Evolutionary conservation across 805 yeast species (phyloP), one percentile per base, ranked within the genome.

Genomic region (Pachysolen tannophilus): DNA sequence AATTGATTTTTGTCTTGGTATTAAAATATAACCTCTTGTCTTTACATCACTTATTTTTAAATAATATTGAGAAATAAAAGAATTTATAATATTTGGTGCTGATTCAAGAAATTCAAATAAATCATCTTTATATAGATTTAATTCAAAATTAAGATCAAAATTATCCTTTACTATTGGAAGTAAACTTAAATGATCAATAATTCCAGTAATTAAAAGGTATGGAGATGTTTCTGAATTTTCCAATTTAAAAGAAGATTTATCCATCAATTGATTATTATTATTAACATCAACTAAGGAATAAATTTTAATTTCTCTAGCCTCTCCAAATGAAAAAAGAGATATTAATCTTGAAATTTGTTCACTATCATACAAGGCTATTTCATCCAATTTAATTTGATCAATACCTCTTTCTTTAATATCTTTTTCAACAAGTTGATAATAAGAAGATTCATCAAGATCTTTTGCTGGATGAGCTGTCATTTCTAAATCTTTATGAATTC

Each of bases 271-370:
- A 0, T 49, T 40, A 5, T 43, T 34, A 16, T 33, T 28, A 21
- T 45, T 24, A n/a, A 43, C 38, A 45, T 72, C 61, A 11, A 72
- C 40, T 40, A 68, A 70, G 2, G 69, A 69, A 48, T 75, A 78
- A n/a, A 75, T 68, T 29, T 70, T 48, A 10, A 82, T 49, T 49
- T 82, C 90, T 40, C 88, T 61, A 3, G 83, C 75, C 38, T 69
- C 69, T 1, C 81, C 77, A 7, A 52, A 52, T 7, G 50, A 44
- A 17, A 71, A 58, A 8, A 78, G 50, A 7, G 59, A 52, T 7
- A 62, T 43, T 28, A 74, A 36, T 33, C 76, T 56, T 3, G 60
- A 48, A 1, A 71, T 49, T 26, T 62, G 40, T n/a, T 20, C 34
- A 11, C 13, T 14, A 23, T 23, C 5, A 5, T 23, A 5, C 5